A percentile compares a stretch with the other conserved stretches of the same genome.
phyloP scores from a whole-genome alignment of 331 rosid genomes.

The Erythrophleum ivorense region DNA sequence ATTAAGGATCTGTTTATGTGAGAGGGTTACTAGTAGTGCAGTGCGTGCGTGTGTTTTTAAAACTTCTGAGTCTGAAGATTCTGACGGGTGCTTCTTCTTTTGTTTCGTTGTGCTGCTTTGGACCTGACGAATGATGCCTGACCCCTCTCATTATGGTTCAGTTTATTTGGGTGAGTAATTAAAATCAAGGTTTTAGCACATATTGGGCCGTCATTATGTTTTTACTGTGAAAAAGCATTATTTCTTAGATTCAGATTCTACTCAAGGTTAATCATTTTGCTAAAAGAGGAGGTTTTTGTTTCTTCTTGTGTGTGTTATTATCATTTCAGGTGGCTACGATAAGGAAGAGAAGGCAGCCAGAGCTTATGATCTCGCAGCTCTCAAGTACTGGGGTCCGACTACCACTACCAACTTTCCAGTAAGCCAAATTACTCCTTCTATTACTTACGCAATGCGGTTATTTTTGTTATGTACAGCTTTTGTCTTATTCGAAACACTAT shows the following conservation, averaged over 20 bases:
- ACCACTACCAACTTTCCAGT: slow-evolving; percentile 78
- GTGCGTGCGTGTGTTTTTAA: not conserved
- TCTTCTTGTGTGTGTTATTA: not conserved
- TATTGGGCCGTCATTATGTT: slow-evolving; percentile 50
- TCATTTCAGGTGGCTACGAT: slow-evolving; percentile 65
- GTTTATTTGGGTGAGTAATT: slow-evolving; percentile 90
- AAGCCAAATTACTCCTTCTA: not conserved
- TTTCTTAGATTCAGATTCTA: slow-evolving; percentile 54
- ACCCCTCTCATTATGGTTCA: slow-evolving; percentile 56
- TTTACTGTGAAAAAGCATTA: slow-evolving; percentile 33
- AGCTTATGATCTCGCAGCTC: slow-evolving; percentile 82
- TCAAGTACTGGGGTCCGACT: slow-evolving; percentile 82
- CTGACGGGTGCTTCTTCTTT: slow-evolving; percentile 54
- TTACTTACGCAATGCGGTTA: not conserved
- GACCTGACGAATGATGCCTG: slow-evolving; percentile 59
- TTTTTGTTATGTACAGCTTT: not conserved
- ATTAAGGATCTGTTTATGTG: not conserved
- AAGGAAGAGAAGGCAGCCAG: slow-evolving; percentile 79
- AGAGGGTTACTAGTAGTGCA: not conserved
- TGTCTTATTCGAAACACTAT: not conserved
- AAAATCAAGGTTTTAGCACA: no score
- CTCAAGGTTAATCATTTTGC: slow-evolving; percentile 36
- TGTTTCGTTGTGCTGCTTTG: slow-evolving; percentile 42
- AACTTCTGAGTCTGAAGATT: slow-evolving; percentile 40
- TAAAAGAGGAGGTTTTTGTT: slow-evolving; percentile 1